A percentile compares a stretch with the other conserved stretches of the same genome.
phyloP scores from a whole-genome alignment of 495 filamentous ascomycete species.

The Penicillium paxilli region DNA sequence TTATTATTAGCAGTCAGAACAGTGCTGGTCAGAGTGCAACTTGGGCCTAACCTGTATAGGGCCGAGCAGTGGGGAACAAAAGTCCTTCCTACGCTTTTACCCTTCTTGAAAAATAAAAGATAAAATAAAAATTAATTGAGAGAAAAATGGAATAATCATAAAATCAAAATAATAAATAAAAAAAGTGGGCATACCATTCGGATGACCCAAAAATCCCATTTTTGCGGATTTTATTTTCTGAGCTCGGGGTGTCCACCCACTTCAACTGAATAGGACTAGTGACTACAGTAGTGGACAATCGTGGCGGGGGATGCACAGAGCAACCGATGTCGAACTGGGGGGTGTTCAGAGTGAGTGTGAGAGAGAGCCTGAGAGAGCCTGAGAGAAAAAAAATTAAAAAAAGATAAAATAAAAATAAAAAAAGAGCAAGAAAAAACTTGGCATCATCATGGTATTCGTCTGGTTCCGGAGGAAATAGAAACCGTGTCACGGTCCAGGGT shows the following conservation, averaged over 20 bases:
- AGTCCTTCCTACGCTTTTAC: constrained; percentile 3
- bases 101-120: constrained; percentile 4
- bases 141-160: not conserved
- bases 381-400: no score
- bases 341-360: no score
- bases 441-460: constrained; percentile 4
- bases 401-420: no score
- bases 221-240: constrained; percentile 3
- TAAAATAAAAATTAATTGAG: not conserved
- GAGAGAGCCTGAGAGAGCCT: no score
- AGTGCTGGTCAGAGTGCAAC: constrained; percentile 26
- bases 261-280: constrained; percentile 2
- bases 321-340: constrained; percentile 17
- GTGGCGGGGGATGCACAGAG: constrained; percentile 33
- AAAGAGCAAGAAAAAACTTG: constrained; percentile 11
- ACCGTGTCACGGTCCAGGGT: constrained; percentile 13
- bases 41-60: constrained; percentile 24
- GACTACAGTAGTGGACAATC: constrained; percentile 34
- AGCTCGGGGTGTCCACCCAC: constrained; percentile 3
- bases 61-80: not conserved
- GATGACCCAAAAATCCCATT: not conserved
- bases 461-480: constrained; percentile 1
- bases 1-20: constrained; percentile 32
- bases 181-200: not conserved
- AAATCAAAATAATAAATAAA: constrained; percentile 5